Evolutionary conservation across 257 asterid genomes (phyloP).

Genomic region (Fraxinus cuspidata): DNA sequence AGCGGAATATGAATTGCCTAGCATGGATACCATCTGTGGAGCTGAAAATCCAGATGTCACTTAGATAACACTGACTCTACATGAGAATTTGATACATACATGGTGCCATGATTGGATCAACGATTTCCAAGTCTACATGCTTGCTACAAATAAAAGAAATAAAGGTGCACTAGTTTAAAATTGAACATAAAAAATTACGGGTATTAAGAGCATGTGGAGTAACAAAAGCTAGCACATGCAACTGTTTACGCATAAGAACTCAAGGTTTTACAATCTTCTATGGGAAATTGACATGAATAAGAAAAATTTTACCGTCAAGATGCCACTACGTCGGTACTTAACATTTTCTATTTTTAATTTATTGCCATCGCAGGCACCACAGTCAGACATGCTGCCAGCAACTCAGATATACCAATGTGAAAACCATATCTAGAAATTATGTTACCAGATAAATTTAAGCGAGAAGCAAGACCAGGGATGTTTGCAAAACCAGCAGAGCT

Average conservation of each 20-base stretch:
- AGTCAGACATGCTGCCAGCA: slow-evolving; percentile 10
- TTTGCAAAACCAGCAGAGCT: slow-evolving; percentile 64
- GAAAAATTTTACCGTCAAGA: slow-evolving; percentile 13
- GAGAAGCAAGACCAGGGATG: slow-evolving; percentile 73
- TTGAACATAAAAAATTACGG: not conserved
- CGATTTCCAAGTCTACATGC: slow-evolving; percentile 1
- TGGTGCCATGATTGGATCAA: not conserved
- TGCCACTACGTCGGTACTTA: slow-evolving; percentile 43
- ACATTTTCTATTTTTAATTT: slow-evolving; percentile 22
- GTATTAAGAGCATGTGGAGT: slow-evolving; percentile 1
- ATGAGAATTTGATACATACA: slow-evolving; percentile 16
- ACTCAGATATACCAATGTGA: not conserved
- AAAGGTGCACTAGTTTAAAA: not conserved
- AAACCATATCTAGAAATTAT: slow-evolving; percentile 7
- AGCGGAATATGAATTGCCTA: slow-evolving; percentile 67
- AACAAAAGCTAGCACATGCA: slow-evolving; percentile 11
- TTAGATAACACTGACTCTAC: slow-evolving; percentile 15
- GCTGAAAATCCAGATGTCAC: slow-evolving; percentile 52
- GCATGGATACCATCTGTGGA: slow-evolving; percentile 88
- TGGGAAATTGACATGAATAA: not conserved
- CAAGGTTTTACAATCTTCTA: slow-evolving; percentile 6
- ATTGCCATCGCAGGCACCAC: slow-evolving; percentile 6
- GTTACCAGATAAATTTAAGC: slow-evolving; percentile 68
- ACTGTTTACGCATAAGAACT: not conserved
- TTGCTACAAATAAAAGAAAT: not conserved